Evolutionary conservation across 2,329 filamentous ascomycete genomes (phyloP).

Genomic region (Blastomyces gilchristii): DNA sequence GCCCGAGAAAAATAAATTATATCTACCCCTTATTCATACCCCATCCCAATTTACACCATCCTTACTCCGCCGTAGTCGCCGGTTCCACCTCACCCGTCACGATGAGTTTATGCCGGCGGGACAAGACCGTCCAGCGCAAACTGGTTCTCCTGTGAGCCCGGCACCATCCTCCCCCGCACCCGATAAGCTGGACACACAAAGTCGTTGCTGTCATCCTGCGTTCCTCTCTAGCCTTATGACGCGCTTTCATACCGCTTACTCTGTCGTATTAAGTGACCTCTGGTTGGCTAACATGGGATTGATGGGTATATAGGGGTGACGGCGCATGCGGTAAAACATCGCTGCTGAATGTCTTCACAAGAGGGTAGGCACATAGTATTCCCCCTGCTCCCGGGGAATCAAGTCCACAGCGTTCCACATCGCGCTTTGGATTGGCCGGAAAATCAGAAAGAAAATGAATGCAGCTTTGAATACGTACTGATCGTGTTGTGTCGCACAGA

Average conservation of each 20-base stretch:
- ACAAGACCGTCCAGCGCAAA: constrained; percentile 88
- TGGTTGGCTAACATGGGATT: constrained; percentile 1
- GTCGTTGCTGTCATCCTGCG: neutral
- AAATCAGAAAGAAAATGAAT: neutral
- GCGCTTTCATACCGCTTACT: neutral
- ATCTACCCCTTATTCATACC: neutral
- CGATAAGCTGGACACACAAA: neutral
- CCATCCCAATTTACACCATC: neutral
- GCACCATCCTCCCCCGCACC: neutral
- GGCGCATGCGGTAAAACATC: constrained; percentile 97
- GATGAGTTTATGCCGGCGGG: constrained; percentile 57
- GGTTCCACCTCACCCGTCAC: constrained; percentile 11
- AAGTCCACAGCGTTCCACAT: neutral
- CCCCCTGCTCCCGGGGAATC: neutral
- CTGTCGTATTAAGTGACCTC: neutral
- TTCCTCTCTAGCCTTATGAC: neutral
- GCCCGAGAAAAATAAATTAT: neutral
- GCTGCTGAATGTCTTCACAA: constrained; percentile 92
- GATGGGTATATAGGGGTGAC: constrained; percentile 56
- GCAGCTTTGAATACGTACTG: neutral
- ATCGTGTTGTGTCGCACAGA: constrained; percentile 35
- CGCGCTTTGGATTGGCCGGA: neutral
- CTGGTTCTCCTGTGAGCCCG: constrained; percentile 71
- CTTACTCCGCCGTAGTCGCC: neutral
- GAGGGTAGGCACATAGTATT: constrained; percentile 51